phyloP scores from a whole-genome alignment of 208 protist species.

The Acanthamoeba royreba region DNA sequence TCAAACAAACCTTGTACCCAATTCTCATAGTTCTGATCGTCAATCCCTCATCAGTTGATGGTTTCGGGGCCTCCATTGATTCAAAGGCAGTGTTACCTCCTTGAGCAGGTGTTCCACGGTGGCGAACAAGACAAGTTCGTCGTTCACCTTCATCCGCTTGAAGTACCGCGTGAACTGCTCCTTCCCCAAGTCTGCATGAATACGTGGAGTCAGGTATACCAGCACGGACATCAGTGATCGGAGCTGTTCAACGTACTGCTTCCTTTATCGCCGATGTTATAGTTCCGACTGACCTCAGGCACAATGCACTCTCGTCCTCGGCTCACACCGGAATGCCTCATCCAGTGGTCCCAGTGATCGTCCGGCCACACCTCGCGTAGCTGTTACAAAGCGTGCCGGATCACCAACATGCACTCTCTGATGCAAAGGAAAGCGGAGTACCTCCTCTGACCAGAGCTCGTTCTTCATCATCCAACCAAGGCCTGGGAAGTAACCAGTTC shows the following conservation, averaged over 20 bases:
- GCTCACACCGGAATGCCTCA: slow-evolving; percentile 52
- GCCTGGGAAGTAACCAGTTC: slow-evolving; percentile 68
- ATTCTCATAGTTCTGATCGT: background rate
- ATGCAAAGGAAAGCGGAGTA: background rate
- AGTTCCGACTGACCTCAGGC: slow-evolving; percentile 57
- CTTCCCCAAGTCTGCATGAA: background rate
- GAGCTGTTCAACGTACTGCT: background rate
- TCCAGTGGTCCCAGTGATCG: slow-evolving; percentile 82
- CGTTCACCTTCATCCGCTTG: slow-evolving; percentile 39
- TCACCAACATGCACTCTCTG: background rate
- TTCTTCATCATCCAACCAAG: slow-evolving; percentile 78
- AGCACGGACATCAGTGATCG: background rate
- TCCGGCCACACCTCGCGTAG: slow-evolving; percentile 66
- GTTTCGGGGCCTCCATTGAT: background rate
- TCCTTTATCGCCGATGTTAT: slow-evolving; percentile 50
- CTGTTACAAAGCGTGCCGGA: background rate
- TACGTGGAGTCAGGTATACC: background rate
- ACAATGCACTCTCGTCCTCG: slow-evolving; percentile 40
- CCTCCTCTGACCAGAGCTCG: slow-evolving; percentile 72
- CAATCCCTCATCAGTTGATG: background rate
- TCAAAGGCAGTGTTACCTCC: background rate
- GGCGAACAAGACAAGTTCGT: background rate
- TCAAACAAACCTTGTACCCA: background rate
- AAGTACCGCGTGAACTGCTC: background rate
- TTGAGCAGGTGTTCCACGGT: background rate